These are phyloP conservation scores for Vanrija pseudolonga DNA, from an alignment of 1,284 basidiomycete genomes.

Conservation along the genomic window DNA sequence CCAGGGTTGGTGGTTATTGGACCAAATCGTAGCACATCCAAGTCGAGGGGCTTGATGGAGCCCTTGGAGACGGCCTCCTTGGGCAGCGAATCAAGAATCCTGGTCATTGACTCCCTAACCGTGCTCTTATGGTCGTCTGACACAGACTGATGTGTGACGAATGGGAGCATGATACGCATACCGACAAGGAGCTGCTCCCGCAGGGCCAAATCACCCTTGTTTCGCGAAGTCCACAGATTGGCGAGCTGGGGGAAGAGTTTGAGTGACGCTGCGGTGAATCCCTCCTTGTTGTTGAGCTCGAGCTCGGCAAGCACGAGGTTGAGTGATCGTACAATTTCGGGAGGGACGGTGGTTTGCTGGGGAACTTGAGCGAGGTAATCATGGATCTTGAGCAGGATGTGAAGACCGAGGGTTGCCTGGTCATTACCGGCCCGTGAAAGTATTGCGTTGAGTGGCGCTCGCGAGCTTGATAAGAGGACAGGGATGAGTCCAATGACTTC, in stretches of 20 bases:
- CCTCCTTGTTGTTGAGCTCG: constrained; percentile 64
- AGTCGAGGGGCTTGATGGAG: constrained; percentile 56
- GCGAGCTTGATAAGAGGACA: constrained; percentile 59
- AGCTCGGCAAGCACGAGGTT: constrained; percentile 66
- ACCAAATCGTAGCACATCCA: constrained; percentile 51
- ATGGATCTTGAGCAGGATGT: constrained; percentile 62
- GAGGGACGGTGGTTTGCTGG: constrained; percentile 67
- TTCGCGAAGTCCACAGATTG: constrained; percentile 70
- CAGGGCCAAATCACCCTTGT: constrained; percentile 59
- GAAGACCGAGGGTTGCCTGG: constrained; percentile 49
- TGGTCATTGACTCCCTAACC: constrained; percentile 56
- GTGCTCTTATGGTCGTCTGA: constrained; percentile 12
- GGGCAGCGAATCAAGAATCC: constrained; percentile 52
- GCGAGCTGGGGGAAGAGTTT: constrained; percentile 64
- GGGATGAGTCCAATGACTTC: constrained; percentile 67
- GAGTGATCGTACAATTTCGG: constrained; percentile 65
- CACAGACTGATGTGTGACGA: constrained; percentile 52
- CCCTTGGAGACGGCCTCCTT: constrained; percentile 63
- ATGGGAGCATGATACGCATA: constrained; percentile 67
- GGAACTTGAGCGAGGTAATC: constrained; percentile 62
- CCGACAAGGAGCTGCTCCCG: constrained; percentile 58
- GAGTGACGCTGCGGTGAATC: constrained; percentile 60
- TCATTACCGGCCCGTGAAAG: constrained; percentile 2
- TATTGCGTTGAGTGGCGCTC: constrained; percentile 34
- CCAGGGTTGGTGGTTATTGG: neutral